Percentiles rank a stretch among this genome's conserved stretches.
Conservation (phyloP, 148 eudicot genomes). For the Fagopyrum homotropicum region DNA sequence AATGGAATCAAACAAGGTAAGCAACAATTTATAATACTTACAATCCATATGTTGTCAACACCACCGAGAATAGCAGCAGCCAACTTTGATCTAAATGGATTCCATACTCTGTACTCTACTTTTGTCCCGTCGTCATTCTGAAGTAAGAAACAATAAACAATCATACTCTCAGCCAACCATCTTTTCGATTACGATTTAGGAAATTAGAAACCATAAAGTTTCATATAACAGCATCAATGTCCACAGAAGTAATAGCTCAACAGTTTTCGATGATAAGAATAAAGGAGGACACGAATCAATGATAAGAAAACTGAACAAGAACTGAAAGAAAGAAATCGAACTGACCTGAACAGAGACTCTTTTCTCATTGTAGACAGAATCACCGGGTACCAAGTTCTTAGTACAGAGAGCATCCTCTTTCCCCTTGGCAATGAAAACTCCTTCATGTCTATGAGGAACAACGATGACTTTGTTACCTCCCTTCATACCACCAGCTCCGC, state of each 20-base stretch:
- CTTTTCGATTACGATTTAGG: too few relatives aligned
- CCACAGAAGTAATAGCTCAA: too few relatives aligned
- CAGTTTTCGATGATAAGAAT: background rate
- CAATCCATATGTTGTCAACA: slow-evolving; percentile 87
- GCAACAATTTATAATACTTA: slow-evolving; percentile 23
- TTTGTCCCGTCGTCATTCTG: slow-evolving; percentile 88
- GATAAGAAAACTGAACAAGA: background rate
- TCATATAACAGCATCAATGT: background rate
- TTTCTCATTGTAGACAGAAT: slow-evolving; percentile 88
- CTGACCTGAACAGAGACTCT: slow-evolving; percentile 79
- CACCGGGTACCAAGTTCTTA: slow-evolving; percentile 92
- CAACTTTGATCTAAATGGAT: slow-evolving; percentile 88
- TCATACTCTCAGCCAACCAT: background rate
- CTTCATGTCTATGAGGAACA: slow-evolving; percentile 83
- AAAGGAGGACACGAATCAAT: background rate
- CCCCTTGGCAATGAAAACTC: slow-evolving; percentile 84
- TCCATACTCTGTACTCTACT: slow-evolving; percentile 91
- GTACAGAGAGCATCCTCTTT: slow-evolving; percentile 94
- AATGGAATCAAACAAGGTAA: background rate
- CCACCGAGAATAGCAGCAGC: slow-evolving; percentile 96
- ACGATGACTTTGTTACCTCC: slow-evolving; percentile 75
- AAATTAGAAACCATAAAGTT: background rate
- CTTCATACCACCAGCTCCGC: slow-evolving; percentile 60
- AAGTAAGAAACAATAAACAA: background rate
- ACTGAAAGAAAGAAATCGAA: background rate